A percentile compares a stretch with the other conserved stretches of the same genome.
Conservation (phyloP, 139 green algal species). For the Spirogloea muscicola region DNA sequence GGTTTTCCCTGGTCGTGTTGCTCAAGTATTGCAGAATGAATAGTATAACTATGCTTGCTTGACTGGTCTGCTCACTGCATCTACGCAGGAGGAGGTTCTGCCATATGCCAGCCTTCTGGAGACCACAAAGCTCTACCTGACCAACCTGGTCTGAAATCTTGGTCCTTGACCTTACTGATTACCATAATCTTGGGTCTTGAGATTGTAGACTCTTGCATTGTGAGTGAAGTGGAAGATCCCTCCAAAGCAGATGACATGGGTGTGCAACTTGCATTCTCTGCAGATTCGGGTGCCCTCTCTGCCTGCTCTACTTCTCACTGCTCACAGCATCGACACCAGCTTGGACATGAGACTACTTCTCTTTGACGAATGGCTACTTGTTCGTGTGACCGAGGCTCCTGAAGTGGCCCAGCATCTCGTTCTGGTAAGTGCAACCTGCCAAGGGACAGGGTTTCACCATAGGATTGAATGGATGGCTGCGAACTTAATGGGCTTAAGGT, state of each 20-base stretch:
- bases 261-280: too few relatives aligned
- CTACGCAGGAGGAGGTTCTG: conserved; percentile 12
- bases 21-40: too few relatives aligned
- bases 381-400: neutral
- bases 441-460: neutral
- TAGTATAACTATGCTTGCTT: too few relatives aligned
- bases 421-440: conserved; percentile 5
- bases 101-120: conserved; percentile 16
- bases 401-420: conserved; percentile 9
- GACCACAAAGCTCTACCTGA: conserved; percentile 17
- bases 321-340: conserved; percentile 14
- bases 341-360: neutral
- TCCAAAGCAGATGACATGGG: neutral
- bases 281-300: conserved; percentile 23
- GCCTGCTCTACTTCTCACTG: conserved; percentile 21
- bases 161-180: neutral
- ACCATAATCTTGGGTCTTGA: neutral
- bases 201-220: too few relatives aligned
- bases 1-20: too few relatives aligned
- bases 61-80: too few relatives aligned
- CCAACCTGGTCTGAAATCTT: conserved; percentile 4
- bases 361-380: conserved; percentile 31
- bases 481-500: too few relatives aligned
- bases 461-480: neutral
- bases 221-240: too few relatives aligned